Evolutionary conservation across 2,329 filamentous ascomycete genomes (phyloP).

Genomic region (Fusarium hostae): DNA sequence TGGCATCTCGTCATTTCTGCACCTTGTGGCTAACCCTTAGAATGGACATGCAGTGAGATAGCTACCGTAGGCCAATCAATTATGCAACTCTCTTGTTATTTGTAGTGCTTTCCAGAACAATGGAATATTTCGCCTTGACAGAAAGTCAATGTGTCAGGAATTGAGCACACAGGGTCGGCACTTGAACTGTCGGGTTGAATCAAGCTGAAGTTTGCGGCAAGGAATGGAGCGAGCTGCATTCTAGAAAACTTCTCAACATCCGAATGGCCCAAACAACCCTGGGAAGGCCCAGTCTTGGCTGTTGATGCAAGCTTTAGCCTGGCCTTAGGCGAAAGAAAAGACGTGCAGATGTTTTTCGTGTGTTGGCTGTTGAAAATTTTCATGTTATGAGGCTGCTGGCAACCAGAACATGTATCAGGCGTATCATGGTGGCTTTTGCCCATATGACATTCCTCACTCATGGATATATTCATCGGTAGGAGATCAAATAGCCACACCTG

Average conservation of each 20-base stretch:
- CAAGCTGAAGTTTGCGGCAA: slow-evolving; percentile 33
- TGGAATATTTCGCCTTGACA: neutral
- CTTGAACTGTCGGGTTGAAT: slow-evolving; percentile 19
- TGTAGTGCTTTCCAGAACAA: neutral
- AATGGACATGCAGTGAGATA: slow-evolving; percentile 18
- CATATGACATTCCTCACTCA: neutral
- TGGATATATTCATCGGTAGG: neutral
- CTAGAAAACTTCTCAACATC: slow-evolving; percentile 23
- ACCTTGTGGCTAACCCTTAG: slow-evolving; percentile 18
- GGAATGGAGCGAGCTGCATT: slow-evolving; percentile 25
- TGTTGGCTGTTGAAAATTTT: slow-evolving; percentile 28
- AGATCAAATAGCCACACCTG: neutral
- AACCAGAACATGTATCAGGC: slow-evolving; percentile 3
- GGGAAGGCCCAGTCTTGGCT: slow-evolving; percentile 26
- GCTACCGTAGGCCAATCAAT: slow-evolving; percentile 11
- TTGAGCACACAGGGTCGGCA: slow-evolving; percentile 13
- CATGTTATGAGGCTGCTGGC: slow-evolving; percentile 19
- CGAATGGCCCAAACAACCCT: slow-evolving; percentile 17
- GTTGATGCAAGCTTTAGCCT: slow-evolving; percentile 28
- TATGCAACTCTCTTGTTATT: neutral
- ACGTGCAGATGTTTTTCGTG: slow-evolving; percentile 31
- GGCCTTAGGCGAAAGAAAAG: slow-evolving; percentile 19
- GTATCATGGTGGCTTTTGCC: neutral
- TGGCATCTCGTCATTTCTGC: slow-evolving; percentile 43
- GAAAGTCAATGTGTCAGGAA: neutral